phyloP scores from a whole-genome alignment of 2,329 filamentous ascomycete species.

The Trichoderma sp. region DNA sequence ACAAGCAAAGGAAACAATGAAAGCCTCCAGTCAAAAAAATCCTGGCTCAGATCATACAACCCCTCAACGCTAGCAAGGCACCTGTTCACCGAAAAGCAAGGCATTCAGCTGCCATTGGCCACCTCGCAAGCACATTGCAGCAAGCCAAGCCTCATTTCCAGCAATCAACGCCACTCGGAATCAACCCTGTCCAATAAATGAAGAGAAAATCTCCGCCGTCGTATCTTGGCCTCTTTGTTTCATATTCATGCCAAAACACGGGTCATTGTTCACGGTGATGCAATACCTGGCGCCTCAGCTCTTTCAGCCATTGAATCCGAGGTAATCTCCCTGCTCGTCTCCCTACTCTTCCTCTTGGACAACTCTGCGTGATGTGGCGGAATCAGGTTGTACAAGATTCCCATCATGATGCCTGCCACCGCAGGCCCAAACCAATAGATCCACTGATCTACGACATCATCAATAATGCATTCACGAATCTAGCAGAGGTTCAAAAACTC shows the following conservation, averaged over 20 bases:
- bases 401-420: constrained; percentile 36
- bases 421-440: constrained; percentile 45
- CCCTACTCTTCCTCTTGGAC: neutral
- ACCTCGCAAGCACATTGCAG: neutral
- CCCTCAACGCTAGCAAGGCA: neutral
- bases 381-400: constrained; percentile 38
- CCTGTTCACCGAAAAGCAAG: neutral
- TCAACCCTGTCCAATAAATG: neutral
- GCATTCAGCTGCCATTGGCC: neutral
- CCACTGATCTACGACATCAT: constrained; percentile 39
- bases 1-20: neutral
- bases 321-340: neutral
- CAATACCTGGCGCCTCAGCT: neutral
- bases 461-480: neutral
- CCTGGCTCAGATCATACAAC: neutral
- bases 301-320: neutral
- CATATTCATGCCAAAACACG: neutral
- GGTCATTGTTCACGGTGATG: neutral
- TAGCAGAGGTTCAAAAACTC: constrained; percentile 11
- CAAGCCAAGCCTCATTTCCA: neutral
- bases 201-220: neutral
- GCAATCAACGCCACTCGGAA: neutral
- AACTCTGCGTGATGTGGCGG: constrained; percentile 37
- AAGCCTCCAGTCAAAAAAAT: neutral
- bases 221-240: neutral